Evolutionary conservation across 83 land plant species (phyloP).

Genomic region (Picea engelmannii): DNA sequence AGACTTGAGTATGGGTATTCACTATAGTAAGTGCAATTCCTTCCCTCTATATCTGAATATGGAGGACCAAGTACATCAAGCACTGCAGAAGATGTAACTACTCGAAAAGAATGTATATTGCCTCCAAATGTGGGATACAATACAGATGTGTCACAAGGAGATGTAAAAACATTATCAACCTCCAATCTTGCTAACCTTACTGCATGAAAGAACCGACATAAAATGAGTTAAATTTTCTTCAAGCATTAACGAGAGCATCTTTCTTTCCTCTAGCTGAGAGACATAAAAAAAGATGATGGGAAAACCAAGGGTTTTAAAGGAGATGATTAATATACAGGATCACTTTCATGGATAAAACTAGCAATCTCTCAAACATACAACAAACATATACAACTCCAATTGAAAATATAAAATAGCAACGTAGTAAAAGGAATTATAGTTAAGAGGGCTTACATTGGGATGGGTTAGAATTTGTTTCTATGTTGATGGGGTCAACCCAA

Average conservation of each 20-base stretch:
- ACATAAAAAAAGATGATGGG: neutral
- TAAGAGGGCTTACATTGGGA: conserved; percentile 22
- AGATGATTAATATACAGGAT: neutral
- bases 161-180: neutral
- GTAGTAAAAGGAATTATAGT: neutral
- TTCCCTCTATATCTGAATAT: conserved; percentile 59
- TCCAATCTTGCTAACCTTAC: conserved; percentile 68
- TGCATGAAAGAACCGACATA: conserved; percentile 14
- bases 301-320: neutral
- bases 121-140: no score
- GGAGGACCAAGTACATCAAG: conserved; percentile 95
- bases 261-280: neutral
- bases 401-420: neutral
- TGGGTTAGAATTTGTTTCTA: conserved; percentile 1
- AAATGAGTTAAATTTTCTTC: neutral
- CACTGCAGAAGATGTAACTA: neutral
- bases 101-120: no score
- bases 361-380: neutral
- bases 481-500: conserved; percentile 54
- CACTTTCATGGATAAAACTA: neutral
- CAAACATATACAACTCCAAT: neutral
- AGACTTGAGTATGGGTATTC: conserved; percentile 36
- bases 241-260: neutral
- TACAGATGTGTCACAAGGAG: no score
- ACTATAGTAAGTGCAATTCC: conserved; percentile 76